phyloP scores from a whole-genome alignment of 23 red algal species.

The Gracilaria domingensis region DNA sequence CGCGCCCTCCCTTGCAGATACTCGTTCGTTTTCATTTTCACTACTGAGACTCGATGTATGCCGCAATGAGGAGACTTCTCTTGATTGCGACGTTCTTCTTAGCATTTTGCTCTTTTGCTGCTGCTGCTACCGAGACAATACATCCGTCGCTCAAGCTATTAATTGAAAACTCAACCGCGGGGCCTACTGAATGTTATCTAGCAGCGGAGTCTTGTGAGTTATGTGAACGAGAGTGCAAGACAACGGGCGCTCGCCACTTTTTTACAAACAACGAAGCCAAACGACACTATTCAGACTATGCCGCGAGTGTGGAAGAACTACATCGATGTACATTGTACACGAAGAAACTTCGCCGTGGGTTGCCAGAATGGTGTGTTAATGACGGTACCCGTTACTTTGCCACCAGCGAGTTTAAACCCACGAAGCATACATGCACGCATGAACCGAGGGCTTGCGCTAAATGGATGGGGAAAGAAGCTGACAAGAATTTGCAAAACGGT shows the following conservation, averaged over 20 bases:
- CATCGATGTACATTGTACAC: slow-evolving; percentile 13
- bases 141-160: not conserved
- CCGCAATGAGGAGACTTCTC: not conserved
- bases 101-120: not conserved
- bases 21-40: too few species aligned
- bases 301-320: not conserved
- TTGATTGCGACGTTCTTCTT: not conserved
- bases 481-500: slow-evolving; percentile 13
- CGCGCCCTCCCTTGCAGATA: too few species aligned
- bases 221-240: slow-evolving; percentile 30
- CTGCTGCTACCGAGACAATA: not conserved
- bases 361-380: slow-evolving; percentile 61
- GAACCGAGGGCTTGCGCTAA: slow-evolving; percentile 34
- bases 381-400: slow-evolving; percentile 32
- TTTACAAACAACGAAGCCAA: not conserved
- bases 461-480: slow-evolving; percentile 33
- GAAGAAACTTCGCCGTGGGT: slow-evolving; percentile 36
- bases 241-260: not conserved
- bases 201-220: not conserved
- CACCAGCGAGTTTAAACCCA: slow-evolving; percentile 25
- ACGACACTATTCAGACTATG: not conserved
- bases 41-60: not conserved
- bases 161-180: not conserved
- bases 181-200: slow-evolving; percentile 20
- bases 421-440: slow-evolving; percentile 8